Base-by-base conservation (phyloP, 163 green algal genomes). In the Volvox carteri region DNA sequence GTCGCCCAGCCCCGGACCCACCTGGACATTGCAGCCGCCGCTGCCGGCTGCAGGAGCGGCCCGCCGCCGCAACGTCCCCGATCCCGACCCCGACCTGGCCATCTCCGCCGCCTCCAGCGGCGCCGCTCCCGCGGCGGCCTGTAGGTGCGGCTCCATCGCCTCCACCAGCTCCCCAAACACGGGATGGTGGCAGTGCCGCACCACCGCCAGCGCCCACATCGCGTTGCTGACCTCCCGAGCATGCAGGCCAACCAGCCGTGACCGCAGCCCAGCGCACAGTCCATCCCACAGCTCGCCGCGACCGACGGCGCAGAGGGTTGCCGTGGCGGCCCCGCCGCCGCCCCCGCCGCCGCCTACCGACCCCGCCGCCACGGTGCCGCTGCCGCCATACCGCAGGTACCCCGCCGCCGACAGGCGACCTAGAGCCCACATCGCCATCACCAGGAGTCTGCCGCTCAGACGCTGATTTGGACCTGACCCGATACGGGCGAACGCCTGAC, bases 131-230 rank as follows among this genome's bases (percentile, higher is more conserved):
- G 46, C 80, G 46, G 80, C 33, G 19, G 44, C 80, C 65, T 33
- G 35, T 67, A 88, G 83, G 35, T 74, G 68, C 25, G 68, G 50
- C 83, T 73, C 37, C 46, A 88, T 37, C 14, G 67, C 83, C 37
- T 1, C 35, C 68, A n/a, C 19, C 50, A 88, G 50, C 12, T 50
- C 83, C 23, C 14, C 33, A 7, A 88, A 83, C 37, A 81, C 50
- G 4, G 48, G 21, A 25, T 74, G 48, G 37, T 12, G 11, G 68
- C 16, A 56, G 11, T 73, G 37, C 42, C 68, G 48, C 28, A 50
- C 83, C 5, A 50, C 21, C 2, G 46, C 86, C 86, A 91, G 48
- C 2, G 77, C 86, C 78, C 78, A 87, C 78, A 91, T 54, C 12
- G 54, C 67, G 52, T 87, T 91, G 54, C 68, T 87, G 0, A 87